Conservation (phyloP, 2,329 filamentous ascomycete genomes). For the Fusarium coicis region DNA sequence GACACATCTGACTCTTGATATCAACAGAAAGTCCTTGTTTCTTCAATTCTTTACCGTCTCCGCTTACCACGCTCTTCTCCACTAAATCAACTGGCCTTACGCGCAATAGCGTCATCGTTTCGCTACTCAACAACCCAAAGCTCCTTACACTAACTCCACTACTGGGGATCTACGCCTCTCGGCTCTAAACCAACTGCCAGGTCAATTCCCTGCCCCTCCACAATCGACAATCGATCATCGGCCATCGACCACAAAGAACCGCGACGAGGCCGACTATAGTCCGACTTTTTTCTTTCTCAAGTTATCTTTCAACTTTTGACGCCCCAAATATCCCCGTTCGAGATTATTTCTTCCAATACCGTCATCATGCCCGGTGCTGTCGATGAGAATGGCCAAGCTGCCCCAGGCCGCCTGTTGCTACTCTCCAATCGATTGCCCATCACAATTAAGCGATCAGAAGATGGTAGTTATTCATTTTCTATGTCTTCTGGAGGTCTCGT, state of each 20-base stretch:
- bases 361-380: conserved; percentile 52
- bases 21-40: conserved; percentile 17
- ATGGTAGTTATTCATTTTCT: conserved; percentile 91
- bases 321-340: neutral
- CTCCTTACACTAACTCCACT: conserved; percentile 44
- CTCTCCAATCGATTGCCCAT: conserved; percentile 96
- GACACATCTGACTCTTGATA: conserved; percentile 2
- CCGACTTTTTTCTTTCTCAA: conserved; percentile 8
- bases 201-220: conserved; percentile 44
- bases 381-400: conserved; percentile 48
- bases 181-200: conserved; percentile 36
- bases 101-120: conserved; percentile 45
- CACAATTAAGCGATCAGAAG: conserved; percentile 92
- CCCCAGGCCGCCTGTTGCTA: conserved; percentile 73
- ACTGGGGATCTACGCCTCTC: conserved; percentile 41
- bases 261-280: conserved; percentile 26
- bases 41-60: conserved; percentile 21
- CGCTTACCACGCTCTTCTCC: conserved; percentile 33
- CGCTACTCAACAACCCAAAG: conserved; percentile 37
- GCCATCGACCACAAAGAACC: conserved; percentile 32
- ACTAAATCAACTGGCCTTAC: conserved; percentile 44
- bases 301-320: neutral
- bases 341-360: neutral
- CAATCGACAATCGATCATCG: conserved; percentile 32
- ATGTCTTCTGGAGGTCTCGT: conserved; percentile 98